Evolutionary conservation across 352 stramenopile species (phyloP), one percentile per base, ranked within the genome.

Genomic region (Pythium aquatile): DNA sequence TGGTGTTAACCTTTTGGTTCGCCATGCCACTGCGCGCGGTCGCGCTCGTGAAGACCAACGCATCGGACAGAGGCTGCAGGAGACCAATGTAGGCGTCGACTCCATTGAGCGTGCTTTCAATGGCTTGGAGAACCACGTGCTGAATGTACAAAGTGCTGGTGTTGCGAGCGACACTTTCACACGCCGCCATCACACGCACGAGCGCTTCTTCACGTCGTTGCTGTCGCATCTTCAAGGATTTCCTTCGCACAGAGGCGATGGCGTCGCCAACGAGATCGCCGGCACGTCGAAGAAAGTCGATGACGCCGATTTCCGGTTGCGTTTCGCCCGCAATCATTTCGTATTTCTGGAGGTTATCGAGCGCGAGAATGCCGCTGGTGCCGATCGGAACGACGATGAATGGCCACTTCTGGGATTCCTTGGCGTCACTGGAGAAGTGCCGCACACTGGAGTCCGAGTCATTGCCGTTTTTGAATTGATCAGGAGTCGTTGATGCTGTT

Each of bases 201-300:
- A 91, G 47, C 3, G 81, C 81, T 13, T 78, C 55, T 26, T 78
- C 65, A 30, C 70, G 69, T 29, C 65, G 40, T 7, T 69, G 44
- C 0, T 32, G 69, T 2, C 76, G 74, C 57, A 24, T 32, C n/a
- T 28, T 40, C 24, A 3, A 55, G 24, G 47, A 68, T 14, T 11
- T 30, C 5, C 20, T 8, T 1, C 76, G 72, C 2, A 73, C 64
- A 0, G 20, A 5, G 0, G 13, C 29, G 2, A 88, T 32, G 1
- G 66, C 70, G 1, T 58, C 37, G 3, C 52, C 69, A 1, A 90
- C 20, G 10, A 47, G 42, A 0, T 28, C 5, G 0, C 71, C 79
- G 13, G 87, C 65, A 44, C 75, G 78, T 9, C 71, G 68, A 10
- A 94, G 56, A 54, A 90, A 93, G 58, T 94, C 85, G n/a, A 93